These are phyloP conservation scores for Periconia macrospinosa DNA, from an alignment of 2,329 filamentous ascomycete genomes.

Conservation along the genomic window DNA sequence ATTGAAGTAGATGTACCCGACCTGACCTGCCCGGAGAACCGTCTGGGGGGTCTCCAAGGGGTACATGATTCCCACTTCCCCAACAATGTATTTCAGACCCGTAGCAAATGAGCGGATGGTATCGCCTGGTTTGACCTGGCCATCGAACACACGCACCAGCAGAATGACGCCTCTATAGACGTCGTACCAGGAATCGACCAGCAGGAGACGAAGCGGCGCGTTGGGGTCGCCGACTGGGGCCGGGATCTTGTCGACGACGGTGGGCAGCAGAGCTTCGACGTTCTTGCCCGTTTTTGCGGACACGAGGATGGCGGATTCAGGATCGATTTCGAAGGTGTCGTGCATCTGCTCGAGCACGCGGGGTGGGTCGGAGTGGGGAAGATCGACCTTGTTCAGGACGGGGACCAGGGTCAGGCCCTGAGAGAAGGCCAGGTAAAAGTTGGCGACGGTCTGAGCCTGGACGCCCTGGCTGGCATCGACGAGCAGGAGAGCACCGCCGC, in stretches of 20 bases:
- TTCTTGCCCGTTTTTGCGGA: conserved; percentile 95
- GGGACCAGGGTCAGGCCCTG: conserved; percentile 86
- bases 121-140: conserved; percentile 79
- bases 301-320: conserved; percentile 72
- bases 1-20: conserved; percentile 96
- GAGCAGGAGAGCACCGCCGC: conserved; percentile 79
- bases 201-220: conserved; percentile 77
- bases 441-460: conserved; percentile 96
- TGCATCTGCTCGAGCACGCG: conserved; percentile 85
- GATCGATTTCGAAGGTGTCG: conserved; percentile 83
- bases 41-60: conserved; percentile 82
- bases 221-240: conserved; percentile 72
- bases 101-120: conserved; percentile 87
- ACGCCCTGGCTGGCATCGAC: conserved; percentile 94
- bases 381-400: conserved; percentile 95
- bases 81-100: conserved; percentile 85
- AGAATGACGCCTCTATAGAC: conserved; percentile 92
- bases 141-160: conserved; percentile 89
- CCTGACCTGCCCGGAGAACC: conserved; percentile 83
- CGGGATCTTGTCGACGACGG: conserved; percentile 83
- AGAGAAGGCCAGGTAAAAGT: conserved; percentile 96
- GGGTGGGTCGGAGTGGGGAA: conserved; percentile 84
- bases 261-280: conserved; percentile 78
- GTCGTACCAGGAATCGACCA: conserved; percentile 98
- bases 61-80: conserved; percentile 96